Base-by-base conservation (phyloP, 192 early-diverging fungal species). In the Coemansia sp. region DNA sequence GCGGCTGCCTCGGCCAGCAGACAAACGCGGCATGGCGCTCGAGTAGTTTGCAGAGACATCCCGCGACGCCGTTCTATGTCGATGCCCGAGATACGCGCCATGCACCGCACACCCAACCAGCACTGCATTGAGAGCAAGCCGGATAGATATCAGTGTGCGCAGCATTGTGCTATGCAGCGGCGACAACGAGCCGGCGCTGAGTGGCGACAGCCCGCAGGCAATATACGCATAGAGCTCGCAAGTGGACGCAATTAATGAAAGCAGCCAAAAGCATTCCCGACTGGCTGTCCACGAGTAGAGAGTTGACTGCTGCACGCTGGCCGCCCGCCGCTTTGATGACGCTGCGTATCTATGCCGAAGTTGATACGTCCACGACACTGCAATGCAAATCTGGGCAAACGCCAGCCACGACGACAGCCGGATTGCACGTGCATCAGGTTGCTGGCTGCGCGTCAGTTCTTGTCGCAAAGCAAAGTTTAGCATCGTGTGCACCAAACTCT, bases 151-250 rank as follows among this genome's bases (percentile, higher is more conserved):
- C 64, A 81, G 62, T 20, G 63, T 64, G 16, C 53, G 72, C 59
- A 81, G 62, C 78, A 81, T 71, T n/a, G 62, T 66, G 59, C 22
- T 74, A 20, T 32, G 35, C 2, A 73, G 65, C 35, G 78, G 72
- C 24, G 59, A 65, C 47, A 49, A 55, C 5, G 50, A 43, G 14
- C 22, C 59, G 20, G 38, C 39, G 19, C 51, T 51, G 19, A 35
- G 22, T 49, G 61, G 64, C 26, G 58, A 48, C 43, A 50, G 52
- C 29, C 58, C 62, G 65, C 64, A 69, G 58, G 52, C 64, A 60
- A 74, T 74, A 63, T 81, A 81, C 41, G 68, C 72, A 57, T 63
- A 57, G 49, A 81, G 65, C 66, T 81, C 78, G 29, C 49, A 64
- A 6, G 50, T 54, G 18, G 78, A 81, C 16, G 69, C 73, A 35